These are phyloP conservation scores for Apiospora rasikravindrae DNA, from an alignment of 2,329 filamentous ascomycete genomes.

Conservation along the genomic window DNA sequence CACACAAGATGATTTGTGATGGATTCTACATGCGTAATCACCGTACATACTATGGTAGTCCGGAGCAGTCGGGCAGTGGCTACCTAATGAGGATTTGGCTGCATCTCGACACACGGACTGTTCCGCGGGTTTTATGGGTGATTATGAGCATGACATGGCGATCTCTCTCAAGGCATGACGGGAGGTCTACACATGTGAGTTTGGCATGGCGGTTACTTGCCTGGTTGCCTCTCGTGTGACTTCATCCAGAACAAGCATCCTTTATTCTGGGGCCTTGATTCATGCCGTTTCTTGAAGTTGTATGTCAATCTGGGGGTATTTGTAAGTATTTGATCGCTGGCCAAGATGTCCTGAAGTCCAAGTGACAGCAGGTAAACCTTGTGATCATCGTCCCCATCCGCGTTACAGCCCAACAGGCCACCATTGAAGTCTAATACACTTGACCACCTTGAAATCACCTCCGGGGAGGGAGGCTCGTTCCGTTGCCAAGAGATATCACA, in stretches of 20 bases:
- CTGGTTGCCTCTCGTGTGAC: not conserved
- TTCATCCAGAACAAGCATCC: not conserved
- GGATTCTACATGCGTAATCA: not conserved
- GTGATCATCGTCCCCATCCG: not conserved
- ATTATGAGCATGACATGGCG: not conserved
- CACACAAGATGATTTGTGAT: conserved; percentile 11
- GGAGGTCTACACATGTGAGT: not conserved
- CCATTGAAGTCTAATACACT: conserved; percentile 9
- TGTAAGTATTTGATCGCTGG: not conserved
- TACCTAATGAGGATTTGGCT: conserved; percentile 28
- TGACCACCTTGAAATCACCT: not conserved
- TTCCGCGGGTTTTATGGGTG: conserved; percentile 32
- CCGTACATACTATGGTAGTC: not conserved
- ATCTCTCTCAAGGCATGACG: not conserved
- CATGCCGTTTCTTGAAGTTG: not conserved
- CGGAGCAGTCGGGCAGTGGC: conserved; percentile 18
- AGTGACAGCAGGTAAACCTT: not conserved
- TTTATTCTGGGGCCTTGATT: not conserved
- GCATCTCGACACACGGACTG: conserved; percentile 42
- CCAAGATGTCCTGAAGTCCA: not conserved
- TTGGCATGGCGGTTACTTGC: conserved; percentile 2
- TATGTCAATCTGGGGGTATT: not conserved
- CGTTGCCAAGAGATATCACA: conserved; percentile 4
- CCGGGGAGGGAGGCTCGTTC: not conserved
- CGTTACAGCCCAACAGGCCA: not conserved